phyloP scores from a whole-genome alignment of 164 flowering plant species.

The Cinnamomum chago region DNA sequence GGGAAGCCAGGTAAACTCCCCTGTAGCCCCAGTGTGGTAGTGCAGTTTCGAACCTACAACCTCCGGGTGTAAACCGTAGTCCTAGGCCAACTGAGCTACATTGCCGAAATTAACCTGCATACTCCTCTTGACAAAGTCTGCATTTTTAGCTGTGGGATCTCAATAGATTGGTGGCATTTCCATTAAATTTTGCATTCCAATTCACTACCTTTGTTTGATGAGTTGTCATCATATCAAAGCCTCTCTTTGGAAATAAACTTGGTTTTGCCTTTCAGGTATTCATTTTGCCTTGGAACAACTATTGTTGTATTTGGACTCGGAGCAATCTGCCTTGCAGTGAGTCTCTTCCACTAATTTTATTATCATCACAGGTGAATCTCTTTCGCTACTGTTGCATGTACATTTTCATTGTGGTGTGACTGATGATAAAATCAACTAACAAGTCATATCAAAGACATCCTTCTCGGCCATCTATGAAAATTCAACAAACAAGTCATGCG shows the following conservation, averaged over 20 bases:
- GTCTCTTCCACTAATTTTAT: slow-evolving; percentile 11
- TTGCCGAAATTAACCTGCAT: slow-evolving; percentile 60
- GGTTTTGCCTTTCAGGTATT: slow-evolving; percentile 34
- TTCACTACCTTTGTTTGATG: not conserved
- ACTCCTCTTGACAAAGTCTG: slow-evolving; percentile 34
- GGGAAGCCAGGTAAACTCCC: too few relatives aligned
- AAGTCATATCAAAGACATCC: too few relatives aligned
- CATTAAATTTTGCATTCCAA: not conserved
- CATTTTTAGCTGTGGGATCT: slow-evolving; percentile 63
- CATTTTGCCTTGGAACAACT: slow-evolving; percentile 61
- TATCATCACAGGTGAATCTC: too few relatives aligned
- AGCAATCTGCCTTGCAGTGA: slow-evolving; percentile 82
- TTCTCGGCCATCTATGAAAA: too few relatives aligned
- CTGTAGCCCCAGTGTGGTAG: too few relatives aligned
- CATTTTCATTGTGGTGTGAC: too few relatives aligned
- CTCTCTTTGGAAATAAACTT: not conserved
- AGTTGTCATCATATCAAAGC: not conserved
- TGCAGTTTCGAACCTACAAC: too few relatives aligned
- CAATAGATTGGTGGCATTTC: slow-evolving; percentile 35
- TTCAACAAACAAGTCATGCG: too few relatives aligned
- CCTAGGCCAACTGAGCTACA: too few relatives aligned
- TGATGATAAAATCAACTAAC: too few relatives aligned
- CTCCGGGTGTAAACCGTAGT: too few relatives aligned
- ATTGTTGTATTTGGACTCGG: slow-evolving; percentile 79
- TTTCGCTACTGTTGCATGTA: too few relatives aligned